Evolutionary conservation across 768 basidiomycete genomes (phyloP).

Genomic region (Phanerochaete sordida): DNA sequence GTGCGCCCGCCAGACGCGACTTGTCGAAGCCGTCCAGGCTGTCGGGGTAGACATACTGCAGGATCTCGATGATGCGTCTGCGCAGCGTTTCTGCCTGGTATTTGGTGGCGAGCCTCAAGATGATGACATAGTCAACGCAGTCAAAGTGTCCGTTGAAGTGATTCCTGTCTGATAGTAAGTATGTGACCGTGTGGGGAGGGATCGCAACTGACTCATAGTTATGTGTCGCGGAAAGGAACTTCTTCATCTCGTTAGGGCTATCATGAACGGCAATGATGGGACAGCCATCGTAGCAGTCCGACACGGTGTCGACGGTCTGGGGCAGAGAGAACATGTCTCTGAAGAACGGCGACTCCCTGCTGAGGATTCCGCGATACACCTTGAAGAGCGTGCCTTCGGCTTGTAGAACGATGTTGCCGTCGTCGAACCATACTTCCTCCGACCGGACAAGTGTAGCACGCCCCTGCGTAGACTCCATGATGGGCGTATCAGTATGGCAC

Average conservation of each 20-base stretch:
- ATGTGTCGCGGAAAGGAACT: slow-evolving; percentile 12
- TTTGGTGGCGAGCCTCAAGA: neutral
- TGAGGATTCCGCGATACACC: slow-evolving; percentile 23
- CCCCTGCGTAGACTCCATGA: neutral
- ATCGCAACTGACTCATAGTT: neutral
- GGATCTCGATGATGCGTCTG: neutral
- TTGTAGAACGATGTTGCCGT: slow-evolving; percentile 25
- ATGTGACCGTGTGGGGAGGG: neutral
- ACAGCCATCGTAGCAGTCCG: slow-evolving; percentile 21
- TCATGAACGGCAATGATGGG: slow-evolving; percentile 19
- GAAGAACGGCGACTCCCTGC: slow-evolving; percentile 21
- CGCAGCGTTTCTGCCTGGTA: neutral
- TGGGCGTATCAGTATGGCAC: no score
- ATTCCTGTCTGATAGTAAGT: no score
- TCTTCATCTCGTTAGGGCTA: slow-evolving; percentile 10
- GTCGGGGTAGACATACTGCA: neutral
- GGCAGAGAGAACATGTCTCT: slow-evolving; percentile 1
- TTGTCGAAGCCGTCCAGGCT: neutral
- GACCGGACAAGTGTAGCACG: neutral
- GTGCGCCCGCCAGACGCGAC: neutral
- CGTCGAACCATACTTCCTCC: slow-evolving; percentile 24
- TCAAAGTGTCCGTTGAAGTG: neutral
- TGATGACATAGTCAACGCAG: neutral
- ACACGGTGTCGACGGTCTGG: neutral
- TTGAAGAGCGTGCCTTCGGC: slow-evolving; percentile 21